Percentiles rank a stretch among this genome's conserved stretches.
phyloP scores from a whole-genome alignment of 192 early-diverging fungal species.

The Chytriomyces sp. region DNA sequence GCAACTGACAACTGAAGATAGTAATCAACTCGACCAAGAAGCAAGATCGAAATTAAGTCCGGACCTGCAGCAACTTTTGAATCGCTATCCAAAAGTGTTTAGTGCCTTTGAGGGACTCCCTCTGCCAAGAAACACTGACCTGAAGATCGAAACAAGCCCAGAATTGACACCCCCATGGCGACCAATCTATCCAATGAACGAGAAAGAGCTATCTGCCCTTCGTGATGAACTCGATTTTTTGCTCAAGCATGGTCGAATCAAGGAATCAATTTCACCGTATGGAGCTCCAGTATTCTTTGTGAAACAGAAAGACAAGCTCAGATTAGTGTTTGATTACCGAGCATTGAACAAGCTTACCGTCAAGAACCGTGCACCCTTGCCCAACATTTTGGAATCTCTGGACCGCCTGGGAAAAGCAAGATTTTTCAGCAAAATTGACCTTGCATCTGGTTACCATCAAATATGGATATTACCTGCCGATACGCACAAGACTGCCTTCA shows the following conservation, averaged over 20 bases:
- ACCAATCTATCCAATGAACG: conserved; percentile 28
- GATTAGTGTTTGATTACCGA: conserved; percentile 36
- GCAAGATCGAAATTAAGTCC: not conserved
- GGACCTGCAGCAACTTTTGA: not conserved
- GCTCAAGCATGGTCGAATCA: conserved; percentile 7
- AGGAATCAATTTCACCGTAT: conserved; percentile 22
- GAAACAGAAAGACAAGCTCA: conserved; percentile 31
- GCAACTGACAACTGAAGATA: not conserved
- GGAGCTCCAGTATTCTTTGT: conserved; percentile 33
- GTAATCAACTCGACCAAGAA: not conserved
- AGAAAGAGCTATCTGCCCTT: conserved; percentile 9
- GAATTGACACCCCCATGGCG: not conserved
- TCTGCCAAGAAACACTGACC: not conserved
- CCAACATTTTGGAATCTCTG: conserved; percentile 27
- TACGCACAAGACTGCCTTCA: not conserved
- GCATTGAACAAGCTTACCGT: conserved; percentile 52
- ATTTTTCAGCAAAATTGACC: conserved; percentile 33
- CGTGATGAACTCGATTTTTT: conserved; percentile 26
- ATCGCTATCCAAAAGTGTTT: conserved; percentile 10
- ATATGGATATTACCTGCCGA: conserved; percentile 26
- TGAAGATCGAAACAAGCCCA: conserved; percentile 12
- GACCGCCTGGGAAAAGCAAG: conserved; percentile 7
- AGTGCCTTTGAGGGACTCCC: conserved; percentile 3
- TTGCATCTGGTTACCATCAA: conserved; percentile 34
- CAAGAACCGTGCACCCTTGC: conserved; percentile 31